Evolutionary conservation across 148 eudicot genomes (phyloP).

Genomic region (Tetragonia tetragonoides): DNA sequence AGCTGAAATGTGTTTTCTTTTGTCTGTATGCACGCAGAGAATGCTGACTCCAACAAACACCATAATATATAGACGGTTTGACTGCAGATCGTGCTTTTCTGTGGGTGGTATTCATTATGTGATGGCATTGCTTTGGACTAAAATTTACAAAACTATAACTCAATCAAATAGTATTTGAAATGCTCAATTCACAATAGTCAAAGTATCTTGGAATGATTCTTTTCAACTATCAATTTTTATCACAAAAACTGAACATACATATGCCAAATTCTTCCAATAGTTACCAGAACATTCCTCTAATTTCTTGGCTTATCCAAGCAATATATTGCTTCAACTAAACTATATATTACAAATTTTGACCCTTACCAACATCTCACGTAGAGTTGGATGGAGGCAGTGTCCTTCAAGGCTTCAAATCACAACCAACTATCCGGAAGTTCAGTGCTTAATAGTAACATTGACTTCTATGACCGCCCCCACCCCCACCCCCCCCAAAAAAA

Average conservation of each 20-base stretch:
- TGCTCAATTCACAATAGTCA: background rate
- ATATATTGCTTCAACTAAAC: background rate
- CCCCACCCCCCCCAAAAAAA: too few relatives aligned
- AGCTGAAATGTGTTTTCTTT: background rate
- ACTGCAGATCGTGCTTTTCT: background rate
- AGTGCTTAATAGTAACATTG: too few relatives aligned
- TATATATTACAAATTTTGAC: background rate
- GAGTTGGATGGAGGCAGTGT: background rate
- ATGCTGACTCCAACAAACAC: background rate
- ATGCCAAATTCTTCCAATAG: background rate
- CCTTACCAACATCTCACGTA: too few relatives aligned
- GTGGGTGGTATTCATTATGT: background rate
- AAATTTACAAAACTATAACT: background rate
- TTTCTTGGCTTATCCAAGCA: background rate
- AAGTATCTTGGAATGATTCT: background rate
- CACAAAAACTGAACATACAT: background rate
- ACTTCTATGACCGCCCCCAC: too few relatives aligned
- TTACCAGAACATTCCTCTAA: background rate
- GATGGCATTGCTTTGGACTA: background rate
- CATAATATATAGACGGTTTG: background rate
- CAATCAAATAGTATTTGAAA: too few relatives aligned
- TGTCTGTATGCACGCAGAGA: background rate
- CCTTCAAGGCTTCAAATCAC: background rate
- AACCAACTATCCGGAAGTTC: background rate
- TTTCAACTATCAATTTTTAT: background rate